Base-by-base conservation (phyloP, 805 yeast species). In the Ogataea ramenticola region DNA sequence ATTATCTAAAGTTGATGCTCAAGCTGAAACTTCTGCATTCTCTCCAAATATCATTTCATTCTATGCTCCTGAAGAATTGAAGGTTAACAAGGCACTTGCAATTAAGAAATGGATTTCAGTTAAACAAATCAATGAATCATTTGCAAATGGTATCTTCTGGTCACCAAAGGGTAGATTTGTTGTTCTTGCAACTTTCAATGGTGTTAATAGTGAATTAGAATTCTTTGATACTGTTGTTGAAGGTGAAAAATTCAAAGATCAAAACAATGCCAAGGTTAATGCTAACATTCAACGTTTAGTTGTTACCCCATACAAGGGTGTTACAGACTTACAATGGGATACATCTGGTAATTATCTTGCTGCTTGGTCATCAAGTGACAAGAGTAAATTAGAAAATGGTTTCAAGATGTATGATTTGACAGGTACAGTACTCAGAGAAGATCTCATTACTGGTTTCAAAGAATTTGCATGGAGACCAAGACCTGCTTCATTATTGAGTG, bases 381-480 rank as follows among this genome's bases (percentile, higher is more conserved):
- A 84, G 54, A 93, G 86, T 58, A 76, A 81, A 56, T 74, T 86
- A 49, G 96, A 87, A 60, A 88, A 90, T 57, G 99, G 99, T 50
- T 93, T 81, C 77, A 86, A 79, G 64, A 68, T 93, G 51, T 90
- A 74, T 68, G 95, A 89, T 63, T 75, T 86, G 64, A 82, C 85
- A 41, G 99, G 99, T 58, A 74, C 71, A 52, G 53, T 80, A 51
- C 64, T 87, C 48, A 80, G 82, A 54, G 93, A 86, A 55, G 96
- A 90, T 58, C 65, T 75, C 21, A 65, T 86, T 48, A 93, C 86
- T 56, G 85, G 82, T 44, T 88, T 93, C 77, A 86, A 81, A 68
- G 90, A 86, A 49, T 86, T 91, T 58, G 72, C 79, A 49, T 93
- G 99, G 99, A 86, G 99, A 74, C 98, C 98, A 58, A 82, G 99